Base-by-base conservation (phyloP, 2,329 filamentous ascomycete genomes). In the Fusarium brevicatenulatum region DNA sequence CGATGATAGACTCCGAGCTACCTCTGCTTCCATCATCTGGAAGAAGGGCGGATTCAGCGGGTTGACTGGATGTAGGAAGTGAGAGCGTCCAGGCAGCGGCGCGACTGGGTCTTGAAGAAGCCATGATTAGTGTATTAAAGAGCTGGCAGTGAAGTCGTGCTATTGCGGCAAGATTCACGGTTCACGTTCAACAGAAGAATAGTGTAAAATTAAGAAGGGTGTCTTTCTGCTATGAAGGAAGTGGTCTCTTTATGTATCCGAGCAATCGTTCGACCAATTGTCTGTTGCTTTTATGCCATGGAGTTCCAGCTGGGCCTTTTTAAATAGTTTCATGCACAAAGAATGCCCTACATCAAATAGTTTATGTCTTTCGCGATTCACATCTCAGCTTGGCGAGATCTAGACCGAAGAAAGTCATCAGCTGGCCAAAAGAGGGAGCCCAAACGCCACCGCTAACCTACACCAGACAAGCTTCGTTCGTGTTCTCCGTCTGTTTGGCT, bases 301-400 rank as follows among this genome's bases (percentile, higher is more conserved):
- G n/a, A 12, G 32, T 49, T 36, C 10, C 18, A 49, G 54, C 54
- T 47, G 23, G 23, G 13, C 19, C 21, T n/a, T 15, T 47, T 57
- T 25, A 34, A 49, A 57, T 49, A 57, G 54, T 49, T 34, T 34
- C 40, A 57, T 49, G 39, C 54, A 34, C 19, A 34, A 25, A 13
- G 23, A 34, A 32, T 56, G 39, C 18, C 13, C 54, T 47, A 18
- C 37, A 46, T 28, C 54, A 49, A 54, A 57, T 49, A 47, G 54
- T 28, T 28, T 49, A 16, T 25, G 15, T 36, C 23, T 57, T 28
- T 25, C 30, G 19, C 54, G 30, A 28, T 49, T 25, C 30, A 57
- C 21, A 49, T 36, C 40, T 16, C n/a, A 34, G 40, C 40, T 28
- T 49, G 40, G 54, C 54, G 5, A 25, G 30, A 49, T 57, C 54